These are phyloP conservation scores for Oryza brachyantha DNA, from an alignment of 176 grass and related monocot species.

Conservation along the genomic window DNA sequence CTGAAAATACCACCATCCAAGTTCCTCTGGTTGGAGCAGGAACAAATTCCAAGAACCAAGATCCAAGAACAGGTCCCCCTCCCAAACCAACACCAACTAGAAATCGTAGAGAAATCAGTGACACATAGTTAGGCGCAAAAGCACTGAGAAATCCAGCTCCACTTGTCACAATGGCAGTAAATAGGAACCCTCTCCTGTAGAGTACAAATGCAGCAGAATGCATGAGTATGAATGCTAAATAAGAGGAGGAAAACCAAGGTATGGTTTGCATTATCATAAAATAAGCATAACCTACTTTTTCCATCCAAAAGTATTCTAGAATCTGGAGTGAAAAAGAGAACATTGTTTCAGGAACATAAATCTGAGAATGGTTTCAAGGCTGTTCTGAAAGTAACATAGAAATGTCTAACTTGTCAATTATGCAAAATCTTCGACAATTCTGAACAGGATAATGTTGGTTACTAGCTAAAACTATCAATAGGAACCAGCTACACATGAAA, in stretches of 20 bases:
- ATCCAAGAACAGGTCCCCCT: slow-evolving; percentile 87
- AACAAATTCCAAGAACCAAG: slow-evolving; percentile 98
- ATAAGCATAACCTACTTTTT: background rate
- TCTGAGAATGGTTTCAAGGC: background rate
- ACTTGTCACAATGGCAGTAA: slow-evolving; percentile 89
- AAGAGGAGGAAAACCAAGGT: slow-evolving; percentile 1
- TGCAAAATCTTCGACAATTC: background rate
- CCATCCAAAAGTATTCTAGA: background rate
- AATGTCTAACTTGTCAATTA: background rate
- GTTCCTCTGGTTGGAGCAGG: slow-evolving; percentile 86
- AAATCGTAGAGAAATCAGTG: slow-evolving; percentile 70
- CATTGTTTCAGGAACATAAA: background rate
- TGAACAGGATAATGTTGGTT: background rate
- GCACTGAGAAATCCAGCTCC: slow-evolving; percentile 72
- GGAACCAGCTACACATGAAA: background rate
- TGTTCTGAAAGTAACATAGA: background rate
- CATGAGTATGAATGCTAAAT: slow-evolving; percentile 11
- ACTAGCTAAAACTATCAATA: slow-evolving; percentile 1
- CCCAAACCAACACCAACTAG: slow-evolving; percentile 91
- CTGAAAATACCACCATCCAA: slow-evolving; percentile 91
- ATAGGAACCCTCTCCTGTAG: slow-evolving; percentile 90
- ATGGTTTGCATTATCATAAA: background rate
- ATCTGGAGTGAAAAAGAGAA: background rate
- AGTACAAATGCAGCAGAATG: slow-evolving; percentile 22
- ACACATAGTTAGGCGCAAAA: slow-evolving; percentile 79